These are phyloP conservation scores for Vitellaria paradoxa DNA, from an alignment of 179 eudicot genomes.

Conservation along the genomic window DNA sequence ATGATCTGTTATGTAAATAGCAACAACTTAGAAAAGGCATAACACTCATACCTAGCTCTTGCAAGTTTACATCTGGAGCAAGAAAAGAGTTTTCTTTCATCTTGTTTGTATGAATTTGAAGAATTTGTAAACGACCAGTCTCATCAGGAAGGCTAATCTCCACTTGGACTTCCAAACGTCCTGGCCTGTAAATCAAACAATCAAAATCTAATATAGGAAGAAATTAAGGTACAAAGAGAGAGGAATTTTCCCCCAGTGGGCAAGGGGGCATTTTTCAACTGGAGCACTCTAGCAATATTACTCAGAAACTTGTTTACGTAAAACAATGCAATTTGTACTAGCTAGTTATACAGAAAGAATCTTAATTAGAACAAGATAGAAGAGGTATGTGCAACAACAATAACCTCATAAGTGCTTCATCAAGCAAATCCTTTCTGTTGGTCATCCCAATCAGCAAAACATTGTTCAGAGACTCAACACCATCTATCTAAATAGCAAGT, in stretches of 20 bases:
- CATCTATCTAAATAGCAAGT: constrained; percentile 68
- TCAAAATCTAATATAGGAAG: not conserved
- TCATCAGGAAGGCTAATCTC: constrained; percentile 99
- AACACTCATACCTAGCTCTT: constrained; percentile 67
- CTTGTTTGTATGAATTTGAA: constrained; percentile 92
- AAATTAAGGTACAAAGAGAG: no score
- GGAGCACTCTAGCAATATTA: not conserved
- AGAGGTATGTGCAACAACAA: constrained; percentile 6
- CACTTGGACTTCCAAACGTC: constrained; percentile 98
- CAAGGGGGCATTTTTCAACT: not conserved
- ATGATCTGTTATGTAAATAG: not conserved
- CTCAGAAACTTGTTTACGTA: not conserved
- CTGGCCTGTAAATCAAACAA: constrained; percentile 58
- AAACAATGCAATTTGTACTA: not conserved
- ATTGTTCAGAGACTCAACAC: constrained; percentile 97
- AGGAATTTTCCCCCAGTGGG: not conserved
- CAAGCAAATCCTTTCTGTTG: constrained; percentile 95
- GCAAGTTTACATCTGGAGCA: constrained; percentile 80
- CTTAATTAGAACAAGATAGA: not conserved
- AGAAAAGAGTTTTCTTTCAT: constrained; percentile 98
- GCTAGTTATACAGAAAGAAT: not conserved
- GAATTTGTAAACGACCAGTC: constrained; percentile 93
- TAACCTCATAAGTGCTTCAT: constrained; percentile 97
- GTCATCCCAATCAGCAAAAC: constrained; percentile 99
- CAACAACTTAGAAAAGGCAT: not conserved